These are phyloP conservation scores for Cordyceps militaris DNA, from an alignment of 2,329 filamentous ascomycete genomes.

Conservation along the genomic window DNA sequence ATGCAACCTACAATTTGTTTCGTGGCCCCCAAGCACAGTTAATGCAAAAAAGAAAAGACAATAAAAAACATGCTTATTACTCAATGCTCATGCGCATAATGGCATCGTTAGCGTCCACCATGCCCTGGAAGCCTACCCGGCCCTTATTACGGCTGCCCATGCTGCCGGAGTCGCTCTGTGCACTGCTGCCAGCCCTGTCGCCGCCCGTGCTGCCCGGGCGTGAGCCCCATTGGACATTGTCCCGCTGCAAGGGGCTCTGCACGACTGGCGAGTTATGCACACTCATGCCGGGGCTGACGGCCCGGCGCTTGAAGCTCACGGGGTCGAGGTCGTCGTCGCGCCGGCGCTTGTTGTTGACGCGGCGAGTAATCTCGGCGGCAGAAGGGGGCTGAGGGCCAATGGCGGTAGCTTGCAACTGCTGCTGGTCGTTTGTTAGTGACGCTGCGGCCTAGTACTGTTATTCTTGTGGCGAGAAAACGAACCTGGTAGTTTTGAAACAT, in stretches of 20 bases:
- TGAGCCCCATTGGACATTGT: conserved; percentile 65
- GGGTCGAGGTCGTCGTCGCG: conserved; percentile 89
- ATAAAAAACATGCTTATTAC: conserved; percentile 31
- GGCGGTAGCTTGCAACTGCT: conserved; percentile 25
- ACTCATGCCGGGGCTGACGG: conserved; percentile 86
- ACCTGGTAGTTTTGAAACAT: conserved; percentile 29
- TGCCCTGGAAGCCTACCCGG: conserved; percentile 77
- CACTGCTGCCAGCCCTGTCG: conserved; percentile 44
- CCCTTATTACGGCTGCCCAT: conserved; percentile 40
- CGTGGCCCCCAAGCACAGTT: background rate
- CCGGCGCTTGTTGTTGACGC: conserved; percentile 74
- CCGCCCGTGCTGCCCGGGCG: conserved; percentile 56
- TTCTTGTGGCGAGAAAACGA: background rate
- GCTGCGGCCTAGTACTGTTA: too few species aligned
- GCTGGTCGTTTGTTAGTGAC: conserved; percentile 17
- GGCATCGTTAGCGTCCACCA: conserved; percentile 92
- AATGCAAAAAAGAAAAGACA: background rate
- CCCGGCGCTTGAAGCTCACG: conserved; percentile 79
- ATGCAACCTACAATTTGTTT: conserved; percentile 9
- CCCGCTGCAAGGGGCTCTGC: conserved; percentile 73
- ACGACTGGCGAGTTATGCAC: conserved; percentile 83
- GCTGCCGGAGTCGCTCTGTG: conserved; percentile 44
- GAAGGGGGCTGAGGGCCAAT: conserved; percentile 45
- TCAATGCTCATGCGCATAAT: conserved; percentile 98
- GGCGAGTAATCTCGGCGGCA: conserved; percentile 67